These are phyloP conservation scores for Myriosclerotinia curreyana DNA, from an alignment of 2,329 filamentous ascomycete species.

Conservation along the genomic window DNA sequence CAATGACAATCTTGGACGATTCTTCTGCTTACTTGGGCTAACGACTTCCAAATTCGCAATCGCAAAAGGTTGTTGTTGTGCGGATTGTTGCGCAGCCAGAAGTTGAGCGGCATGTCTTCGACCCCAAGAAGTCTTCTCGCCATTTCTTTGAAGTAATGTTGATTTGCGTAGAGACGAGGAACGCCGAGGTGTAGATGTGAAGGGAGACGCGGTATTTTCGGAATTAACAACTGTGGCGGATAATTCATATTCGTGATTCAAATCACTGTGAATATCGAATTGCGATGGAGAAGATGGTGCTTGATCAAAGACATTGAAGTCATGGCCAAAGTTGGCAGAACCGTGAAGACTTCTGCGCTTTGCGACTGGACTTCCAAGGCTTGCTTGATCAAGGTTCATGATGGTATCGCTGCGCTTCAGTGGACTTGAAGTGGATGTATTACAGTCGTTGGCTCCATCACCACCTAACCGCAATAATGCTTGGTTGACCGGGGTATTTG, in stretches of 20 bases:
- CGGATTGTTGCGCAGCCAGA: conserved; percentile 37
- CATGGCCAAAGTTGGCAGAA: conserved; percentile 56
- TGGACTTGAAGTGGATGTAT: conserved; percentile 68
- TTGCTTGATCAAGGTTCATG: conserved; percentile 80
- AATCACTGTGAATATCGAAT: conserved; percentile 54
- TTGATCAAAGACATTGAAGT: conserved; percentile 75
- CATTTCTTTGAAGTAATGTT: conserved; percentile 79
- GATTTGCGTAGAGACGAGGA: conserved; percentile 80
- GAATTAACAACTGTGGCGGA: conserved; percentile 39
- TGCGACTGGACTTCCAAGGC: conserved; percentile 78
- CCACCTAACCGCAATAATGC: conserved; percentile 49
- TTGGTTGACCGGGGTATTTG: conserved; percentile 50
- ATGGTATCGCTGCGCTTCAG: conserved; percentile 88
- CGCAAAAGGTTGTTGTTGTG: conserved; percentile 28
- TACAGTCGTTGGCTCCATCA: conserved; percentile 44
- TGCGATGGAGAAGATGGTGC: conserved; percentile 43
- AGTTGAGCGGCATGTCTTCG: conserved; percentile 54
- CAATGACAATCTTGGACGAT: conserved; percentile 69
- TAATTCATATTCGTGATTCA: conserved; percentile 53
- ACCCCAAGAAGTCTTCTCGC: conserved; percentile 63
- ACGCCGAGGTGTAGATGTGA: conserved; percentile 59
- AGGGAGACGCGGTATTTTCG: conserved; percentile 35
- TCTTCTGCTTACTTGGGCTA: conserved; percentile 55
- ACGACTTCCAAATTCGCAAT: conserved; percentile 47
- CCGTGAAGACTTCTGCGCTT: conserved; percentile 88